Percentiles rank a stretch among this genome's conserved stretches.
These are phyloP conservation scores for Penicillium sp. DNA, from an alignment of 2,329 filamentous ascomycete genomes.

Conservation along the genomic window DNA sequence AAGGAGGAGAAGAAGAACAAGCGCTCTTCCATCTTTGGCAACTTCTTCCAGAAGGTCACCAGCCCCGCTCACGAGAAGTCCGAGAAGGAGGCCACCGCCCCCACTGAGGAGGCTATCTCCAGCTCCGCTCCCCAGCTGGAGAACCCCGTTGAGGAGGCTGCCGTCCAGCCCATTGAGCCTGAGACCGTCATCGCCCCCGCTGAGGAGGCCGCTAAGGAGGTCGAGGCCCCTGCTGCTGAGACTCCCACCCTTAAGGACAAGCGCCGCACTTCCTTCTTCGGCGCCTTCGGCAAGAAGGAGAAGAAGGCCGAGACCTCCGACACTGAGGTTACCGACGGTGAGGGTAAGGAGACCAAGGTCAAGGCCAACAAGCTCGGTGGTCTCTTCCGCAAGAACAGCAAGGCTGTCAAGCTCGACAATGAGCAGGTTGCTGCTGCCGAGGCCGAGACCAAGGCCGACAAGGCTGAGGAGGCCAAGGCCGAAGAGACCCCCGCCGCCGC, in stretches of 20 bases:
- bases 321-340: slow-evolving; percentile 46
- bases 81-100: slow-evolving; percentile 50
- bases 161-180: slow-evolving; percentile 38
- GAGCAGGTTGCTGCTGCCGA: slow-evolving; percentile 34
- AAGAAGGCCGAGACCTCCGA: slow-evolving; percentile 52
- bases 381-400: slow-evolving; percentile 50
- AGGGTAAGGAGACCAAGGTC: slow-evolving; percentile 42
- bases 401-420: slow-evolving; percentile 46
- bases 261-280: slow-evolving; percentile 55
- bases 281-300: slow-evolving; percentile 54
- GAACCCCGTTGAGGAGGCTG: slow-evolving; percentile 41
- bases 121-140: slow-evolving; percentile 51
- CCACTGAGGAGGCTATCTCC: slow-evolving; percentile 47
- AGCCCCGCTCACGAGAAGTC: slow-evolving; percentile 47
- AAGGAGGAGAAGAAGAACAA: slow-evolving; percentile 60
- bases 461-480: slow-evolving; percentile 23
- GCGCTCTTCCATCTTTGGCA: slow-evolving; percentile 81
- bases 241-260: slow-evolving; percentile 45
- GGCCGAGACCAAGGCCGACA: slow-evolving; percentile 34
- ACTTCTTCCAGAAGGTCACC: slow-evolving; percentile 68
- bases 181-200: slow-evolving; percentile 46
- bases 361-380: slow-evolving; percentile 46
- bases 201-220: slow-evolving; percentile 37
- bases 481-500: slow-evolving; percentile 22
- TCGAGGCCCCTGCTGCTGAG: slow-evolving; percentile 31